phyloP scores from a whole-genome alignment of 2,329 filamentous ascomycete species.

The Dendrostoma leiphaemia region DNA sequence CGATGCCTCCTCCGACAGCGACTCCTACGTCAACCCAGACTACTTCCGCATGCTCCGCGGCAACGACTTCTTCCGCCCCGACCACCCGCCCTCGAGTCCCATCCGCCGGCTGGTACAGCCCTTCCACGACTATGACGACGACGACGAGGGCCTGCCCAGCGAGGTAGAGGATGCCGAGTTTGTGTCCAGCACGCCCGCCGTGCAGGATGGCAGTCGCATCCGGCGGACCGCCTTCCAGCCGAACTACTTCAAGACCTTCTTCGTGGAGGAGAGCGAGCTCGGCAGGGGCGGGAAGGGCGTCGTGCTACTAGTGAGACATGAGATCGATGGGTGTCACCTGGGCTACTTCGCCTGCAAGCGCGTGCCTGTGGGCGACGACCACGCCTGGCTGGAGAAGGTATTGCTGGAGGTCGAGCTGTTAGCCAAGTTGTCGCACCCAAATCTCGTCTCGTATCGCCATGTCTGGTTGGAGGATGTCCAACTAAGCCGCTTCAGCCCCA shows the following conservation, averaged over 20 bases:
- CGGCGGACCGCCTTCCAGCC: slow-evolving; percentile 84
- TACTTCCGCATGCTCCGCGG: slow-evolving; percentile 92
- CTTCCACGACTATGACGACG: slow-evolving; percentile 30
- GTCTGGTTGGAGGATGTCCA: slow-evolving; percentile 93
- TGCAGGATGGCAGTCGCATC: slow-evolving; percentile 64
- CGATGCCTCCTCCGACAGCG: slow-evolving; percentile 43
- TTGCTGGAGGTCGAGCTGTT: slow-evolving; percentile 90
- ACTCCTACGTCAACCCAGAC: slow-evolving; percentile 80
- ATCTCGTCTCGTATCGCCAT: slow-evolving; percentile 93
- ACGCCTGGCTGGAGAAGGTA: slow-evolving; percentile 92
- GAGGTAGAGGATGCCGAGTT: slow-evolving; percentile 44
- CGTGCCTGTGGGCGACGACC: slow-evolving; percentile 91
- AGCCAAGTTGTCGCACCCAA: slow-evolving; percentile 88
- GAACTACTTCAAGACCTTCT: slow-evolving; percentile 90
- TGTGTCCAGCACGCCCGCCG: slow-evolving; percentile 50
- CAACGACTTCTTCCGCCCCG: slow-evolving; percentile 42
- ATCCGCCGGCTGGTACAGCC: slow-evolving; percentile 53
- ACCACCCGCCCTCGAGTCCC: slow-evolving; percentile 48
- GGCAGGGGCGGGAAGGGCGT: slow-evolving; percentile 93
- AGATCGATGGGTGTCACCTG: slow-evolving; percentile 83
- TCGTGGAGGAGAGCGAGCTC: slow-evolving; percentile 82
- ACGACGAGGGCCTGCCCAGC: slow-evolving; percentile 23
- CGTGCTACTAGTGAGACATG: slow-evolving; percentile 87
- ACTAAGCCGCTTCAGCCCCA: slow-evolving; percentile 82
- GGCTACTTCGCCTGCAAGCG: slow-evolving; percentile 96